Conservation (phyloP, 306 rosid species). For the Dryas drummondii region DNA sequence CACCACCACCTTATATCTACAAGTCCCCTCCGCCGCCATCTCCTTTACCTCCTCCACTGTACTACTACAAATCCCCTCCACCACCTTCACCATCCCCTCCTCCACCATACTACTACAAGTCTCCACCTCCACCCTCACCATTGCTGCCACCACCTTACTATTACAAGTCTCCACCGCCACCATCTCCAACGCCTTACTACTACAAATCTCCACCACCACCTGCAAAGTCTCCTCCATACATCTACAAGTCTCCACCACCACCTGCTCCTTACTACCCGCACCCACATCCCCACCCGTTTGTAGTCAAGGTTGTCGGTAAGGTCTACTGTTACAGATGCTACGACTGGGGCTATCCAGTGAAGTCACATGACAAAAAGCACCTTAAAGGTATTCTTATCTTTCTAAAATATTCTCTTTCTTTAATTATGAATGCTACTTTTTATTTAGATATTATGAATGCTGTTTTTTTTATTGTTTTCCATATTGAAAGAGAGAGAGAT, state of each 20-base stretch:
- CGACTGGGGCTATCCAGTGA: slow-evolving; percentile 63
- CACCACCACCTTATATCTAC: slow-evolving; percentile 27
- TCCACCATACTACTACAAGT: slow-evolving; percentile 30
- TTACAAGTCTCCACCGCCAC: slow-evolving; percentile 24
- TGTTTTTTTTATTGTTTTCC: background rate
- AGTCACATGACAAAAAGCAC: slow-evolving; percentile 87
- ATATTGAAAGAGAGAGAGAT: background rate
- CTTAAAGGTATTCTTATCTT: slow-evolving; percentile 57
- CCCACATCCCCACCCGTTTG: slow-evolving; percentile 53
- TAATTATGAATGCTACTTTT: background rate
- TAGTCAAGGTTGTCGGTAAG: slow-evolving; percentile 90
- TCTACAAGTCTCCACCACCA: slow-evolving; percentile 40
- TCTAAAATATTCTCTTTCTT: background rate
- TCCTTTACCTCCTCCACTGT: slow-evolving; percentile 9
- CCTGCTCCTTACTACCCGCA: slow-evolving; percentile 35
- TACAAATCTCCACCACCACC: slow-evolving; percentile 51
- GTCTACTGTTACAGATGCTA: slow-evolving; percentile 86
- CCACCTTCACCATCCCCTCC: slow-evolving; percentile 21
- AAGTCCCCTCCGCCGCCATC: slow-evolving; percentile 34
- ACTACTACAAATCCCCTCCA: slow-evolving; percentile 42
- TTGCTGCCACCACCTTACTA: slow-evolving; percentile 8
- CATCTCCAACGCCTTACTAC: slow-evolving; percentile 30
- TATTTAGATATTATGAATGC: background rate
- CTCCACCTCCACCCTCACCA: slow-evolving; percentile 39
- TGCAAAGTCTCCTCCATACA: background rate